Evolutionary conservation across 169 alveolate species (phyloP).

Genomic region (Eimeria tenella): DNA sequence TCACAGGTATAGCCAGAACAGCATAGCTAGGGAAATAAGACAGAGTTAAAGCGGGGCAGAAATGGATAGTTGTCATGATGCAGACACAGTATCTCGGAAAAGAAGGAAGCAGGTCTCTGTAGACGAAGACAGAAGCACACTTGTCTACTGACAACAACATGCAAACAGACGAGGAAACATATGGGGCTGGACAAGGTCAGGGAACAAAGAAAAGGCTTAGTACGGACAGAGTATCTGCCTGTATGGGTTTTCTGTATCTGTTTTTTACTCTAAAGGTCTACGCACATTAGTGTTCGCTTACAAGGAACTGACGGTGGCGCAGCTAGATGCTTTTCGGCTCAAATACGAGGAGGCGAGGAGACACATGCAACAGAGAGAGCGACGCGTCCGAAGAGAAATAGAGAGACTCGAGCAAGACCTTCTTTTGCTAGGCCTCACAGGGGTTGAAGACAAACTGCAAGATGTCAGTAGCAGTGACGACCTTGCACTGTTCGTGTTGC

Average conservation of each 20-base stretch:
- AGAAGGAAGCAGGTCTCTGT: no score
- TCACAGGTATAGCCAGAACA: not conserved
- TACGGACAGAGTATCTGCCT: not conserved
- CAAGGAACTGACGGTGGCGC: conserved; percentile 92
- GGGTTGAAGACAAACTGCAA: conserved; percentile 98
- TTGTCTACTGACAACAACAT: no score
- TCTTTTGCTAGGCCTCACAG: conserved; percentile 95
- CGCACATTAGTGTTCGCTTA: conserved; percentile 97
- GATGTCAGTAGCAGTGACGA: not conserved
- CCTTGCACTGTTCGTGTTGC: not conserved
- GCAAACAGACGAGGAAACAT: no score
- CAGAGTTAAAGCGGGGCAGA: not conserved
- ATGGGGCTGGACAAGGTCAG: no score
- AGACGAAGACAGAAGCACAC: no score
- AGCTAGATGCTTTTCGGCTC: conserved; percentile 80
- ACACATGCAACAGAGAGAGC: conserved; percentile 84
- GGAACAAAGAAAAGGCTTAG: no score
- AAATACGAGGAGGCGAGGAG: conserved; percentile 82
- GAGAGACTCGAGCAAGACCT: conserved; percentile 89
- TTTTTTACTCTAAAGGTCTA: conserved; percentile 89
- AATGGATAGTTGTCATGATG: not conserved
- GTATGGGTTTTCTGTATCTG: not conserved
- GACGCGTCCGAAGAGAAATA: conserved; percentile 81
- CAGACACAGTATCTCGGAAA: no score
- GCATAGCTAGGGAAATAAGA: not conserved